These are phyloP conservation scores for Kalmanozyma brasiliensis DNA, from an alignment of 1,284 basidiomycete genomes.

Conservation along the genomic window DNA sequence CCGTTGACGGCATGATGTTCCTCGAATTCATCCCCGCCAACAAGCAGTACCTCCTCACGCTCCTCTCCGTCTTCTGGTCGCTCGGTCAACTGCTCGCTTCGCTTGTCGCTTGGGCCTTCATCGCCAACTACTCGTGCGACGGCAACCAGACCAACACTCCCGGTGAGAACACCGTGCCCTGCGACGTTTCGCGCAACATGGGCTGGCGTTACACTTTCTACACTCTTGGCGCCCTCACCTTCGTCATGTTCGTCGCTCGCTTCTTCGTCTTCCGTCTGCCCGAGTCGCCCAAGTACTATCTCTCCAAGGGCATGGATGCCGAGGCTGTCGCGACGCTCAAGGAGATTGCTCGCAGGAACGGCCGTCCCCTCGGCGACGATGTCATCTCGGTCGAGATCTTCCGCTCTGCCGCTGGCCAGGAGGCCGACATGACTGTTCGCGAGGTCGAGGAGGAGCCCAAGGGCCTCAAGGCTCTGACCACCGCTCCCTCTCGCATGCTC, in stretches of 20 bases:
- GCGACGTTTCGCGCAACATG: constrained; percentile 51
- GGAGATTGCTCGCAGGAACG: constrained; percentile 62
- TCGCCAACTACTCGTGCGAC: constrained; percentile 62
- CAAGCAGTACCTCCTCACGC: constrained; percentile 62
- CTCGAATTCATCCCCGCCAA: constrained; percentile 65
- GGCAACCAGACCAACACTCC: constrained; percentile 46
- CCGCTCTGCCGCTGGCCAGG: constrained; percentile 64
- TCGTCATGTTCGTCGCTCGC: constrained; percentile 60
- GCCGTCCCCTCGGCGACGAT: constrained; percentile 58
- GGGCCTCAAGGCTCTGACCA: constrained; percentile 19
- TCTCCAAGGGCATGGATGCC: constrained; percentile 66
- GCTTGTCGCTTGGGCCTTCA: constrained; percentile 65
- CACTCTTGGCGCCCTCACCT: constrained; percentile 62
- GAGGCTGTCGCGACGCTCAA: constrained; percentile 62
- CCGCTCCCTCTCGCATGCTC: constrained; percentile 23
- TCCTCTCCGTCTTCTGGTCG: constrained; percentile 67
- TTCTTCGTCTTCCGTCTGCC: constrained; percentile 65
- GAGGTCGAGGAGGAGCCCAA: constrained; percentile 24
- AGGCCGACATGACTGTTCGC: constrained; percentile 43
- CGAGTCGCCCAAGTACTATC: constrained; percentile 67
- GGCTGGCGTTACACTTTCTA: constrained; percentile 67
- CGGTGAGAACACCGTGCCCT: constrained; percentile 27
- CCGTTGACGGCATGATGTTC: constrained; percentile 68
- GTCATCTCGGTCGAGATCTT: constrained; percentile 63
- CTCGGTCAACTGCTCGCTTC: constrained; percentile 64